A percentile compares a stretch with the other conserved stretches of the same genome.
These are phyloP conservation scores for Aspergillus ochraceus DNA, from an alignment of 2,329 filamentous ascomycete genomes.

Conservation along the genomic window DNA sequence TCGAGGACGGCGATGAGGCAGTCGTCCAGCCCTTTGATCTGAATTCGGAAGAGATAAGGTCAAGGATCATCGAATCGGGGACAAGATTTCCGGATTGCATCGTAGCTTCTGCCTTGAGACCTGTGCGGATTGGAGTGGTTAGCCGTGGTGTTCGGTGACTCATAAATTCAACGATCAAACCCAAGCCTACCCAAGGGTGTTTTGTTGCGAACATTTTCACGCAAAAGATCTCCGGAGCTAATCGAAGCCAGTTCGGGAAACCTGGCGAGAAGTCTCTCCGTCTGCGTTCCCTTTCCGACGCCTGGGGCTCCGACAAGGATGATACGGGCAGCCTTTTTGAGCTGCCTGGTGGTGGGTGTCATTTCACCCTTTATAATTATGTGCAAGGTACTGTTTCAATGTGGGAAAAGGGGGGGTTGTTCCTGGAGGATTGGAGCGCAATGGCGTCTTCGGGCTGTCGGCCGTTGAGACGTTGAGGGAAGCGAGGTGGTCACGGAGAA, in stretches of 20 bases:
- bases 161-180: background rate
- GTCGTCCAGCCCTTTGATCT: constrained; percentile 80
- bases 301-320: constrained; percentile 96
- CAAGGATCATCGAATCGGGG: constrained; percentile 85
- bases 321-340: constrained; percentile 80
- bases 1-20: constrained; percentile 43
- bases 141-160: background rate
- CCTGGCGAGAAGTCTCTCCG: constrained; percentile 78
- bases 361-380: constrained; percentile 19
- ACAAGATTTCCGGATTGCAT: constrained; percentile 91
- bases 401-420: background rate
- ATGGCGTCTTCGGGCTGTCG: background rate
- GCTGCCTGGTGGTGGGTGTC: constrained; percentile 48
- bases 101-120: constrained; percentile 83
- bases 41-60: constrained; percentile 88
- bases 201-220: constrained; percentile 85
- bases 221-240: constrained; percentile 88
- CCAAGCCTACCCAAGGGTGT: constrained; percentile 72
- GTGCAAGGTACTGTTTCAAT: background rate
- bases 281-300: constrained; percentile 95
- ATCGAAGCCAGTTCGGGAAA: constrained; percentile 90
- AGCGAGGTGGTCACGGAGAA: background rate
- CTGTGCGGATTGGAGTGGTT: constrained; percentile 46
- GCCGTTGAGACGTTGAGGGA: background rate
- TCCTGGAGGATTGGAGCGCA: background rate